These are phyloP conservation scores for Exidia glandulosa DNA, from an alignment of 768 basidiomycete species.

Conservation along the genomic window DNA sequence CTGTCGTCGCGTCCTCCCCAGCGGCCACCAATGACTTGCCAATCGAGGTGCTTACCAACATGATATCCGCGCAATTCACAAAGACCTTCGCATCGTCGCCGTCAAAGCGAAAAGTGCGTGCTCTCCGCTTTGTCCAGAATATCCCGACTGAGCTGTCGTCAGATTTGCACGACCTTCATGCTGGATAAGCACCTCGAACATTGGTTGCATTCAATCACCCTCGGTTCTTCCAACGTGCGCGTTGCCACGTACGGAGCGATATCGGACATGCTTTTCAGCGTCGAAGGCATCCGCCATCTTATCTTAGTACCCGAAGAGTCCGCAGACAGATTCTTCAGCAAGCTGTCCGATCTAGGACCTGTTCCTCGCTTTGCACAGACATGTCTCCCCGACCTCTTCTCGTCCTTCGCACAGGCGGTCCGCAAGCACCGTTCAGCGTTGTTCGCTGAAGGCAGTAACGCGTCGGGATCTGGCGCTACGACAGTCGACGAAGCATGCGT, in stretches of 20 bases:
- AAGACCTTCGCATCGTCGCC: not conserved
- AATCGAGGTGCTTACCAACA: not conserved
- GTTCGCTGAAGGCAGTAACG: not conserved
- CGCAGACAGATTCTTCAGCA: not conserved
- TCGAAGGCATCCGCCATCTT: not conserved
- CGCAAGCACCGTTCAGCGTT: not conserved
- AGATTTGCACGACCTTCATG: not conserved
- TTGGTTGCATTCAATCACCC: not conserved
- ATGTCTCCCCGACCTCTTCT: not conserved
- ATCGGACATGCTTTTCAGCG: not conserved
- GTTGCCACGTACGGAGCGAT: not conserved
- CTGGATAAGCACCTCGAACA: not conserved
- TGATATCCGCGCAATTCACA: not conserved
- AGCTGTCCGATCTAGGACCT: not conserved
- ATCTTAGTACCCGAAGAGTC: not conserved
- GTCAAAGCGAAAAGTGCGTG: not conserved
- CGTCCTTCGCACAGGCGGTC: not conserved
- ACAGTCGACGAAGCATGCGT: not conserved
- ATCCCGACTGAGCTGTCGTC: not conserved
- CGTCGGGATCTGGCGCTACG: not conserved
- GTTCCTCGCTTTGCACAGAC: not conserved
- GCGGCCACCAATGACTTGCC: not conserved
- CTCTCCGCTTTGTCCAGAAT: not conserved
- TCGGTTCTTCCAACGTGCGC: not conserved
- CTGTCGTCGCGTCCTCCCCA: conserved; percentile 11